Evolutionary conservation across 2,329 filamentous ascomycete species (phyloP).

Genomic region (Penicillium italicum): DNA sequence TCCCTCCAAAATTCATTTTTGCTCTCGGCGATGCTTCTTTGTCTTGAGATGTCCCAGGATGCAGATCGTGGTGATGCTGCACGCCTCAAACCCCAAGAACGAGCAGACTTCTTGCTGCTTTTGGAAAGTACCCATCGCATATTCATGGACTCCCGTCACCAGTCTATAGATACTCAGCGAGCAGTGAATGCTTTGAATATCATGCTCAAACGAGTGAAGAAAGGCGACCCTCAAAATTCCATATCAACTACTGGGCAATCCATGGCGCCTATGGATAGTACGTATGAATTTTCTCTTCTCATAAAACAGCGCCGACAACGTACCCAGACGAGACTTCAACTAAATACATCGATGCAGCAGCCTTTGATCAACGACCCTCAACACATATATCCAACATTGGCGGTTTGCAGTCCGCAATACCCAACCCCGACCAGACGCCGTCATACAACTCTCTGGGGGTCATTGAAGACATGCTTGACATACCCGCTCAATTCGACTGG

Average conservation of each 20-base stretch:
- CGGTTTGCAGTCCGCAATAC: background rate
- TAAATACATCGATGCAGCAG: background rate
- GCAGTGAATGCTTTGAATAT: constrained; percentile 27
- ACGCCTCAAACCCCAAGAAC: constrained; percentile 8
- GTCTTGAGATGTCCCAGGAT: constrained; percentile 41
- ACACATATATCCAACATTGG: background rate
- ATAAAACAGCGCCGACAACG: background rate
- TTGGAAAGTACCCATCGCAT: constrained; percentile 29
- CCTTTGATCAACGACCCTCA: constrained; percentile 2
- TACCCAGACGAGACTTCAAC: constrained; percentile 3
- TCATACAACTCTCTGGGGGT: constrained; percentile 23
- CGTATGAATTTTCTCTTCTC: background rate
- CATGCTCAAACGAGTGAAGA: constrained; percentile 29
- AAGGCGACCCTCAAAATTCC: background rate
- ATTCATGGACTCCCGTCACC: constrained; percentile 22
- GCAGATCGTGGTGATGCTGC: constrained; percentile 10
- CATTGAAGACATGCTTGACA: constrained; percentile 35
- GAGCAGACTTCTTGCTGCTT: constrained; percentile 23
- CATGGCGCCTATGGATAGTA: background rate
- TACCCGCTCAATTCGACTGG: constrained; percentile 34
- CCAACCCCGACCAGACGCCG: background rate
- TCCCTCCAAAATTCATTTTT: constrained; percentile 59
- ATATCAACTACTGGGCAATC: constrained; percentile 2
- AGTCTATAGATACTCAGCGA: constrained; percentile 29
- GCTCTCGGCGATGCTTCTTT: constrained; percentile 59